Base-by-base conservation (phyloP, 2,329 filamentous ascomycete species). In the Aspergillus pseudoterreus region DNA sequence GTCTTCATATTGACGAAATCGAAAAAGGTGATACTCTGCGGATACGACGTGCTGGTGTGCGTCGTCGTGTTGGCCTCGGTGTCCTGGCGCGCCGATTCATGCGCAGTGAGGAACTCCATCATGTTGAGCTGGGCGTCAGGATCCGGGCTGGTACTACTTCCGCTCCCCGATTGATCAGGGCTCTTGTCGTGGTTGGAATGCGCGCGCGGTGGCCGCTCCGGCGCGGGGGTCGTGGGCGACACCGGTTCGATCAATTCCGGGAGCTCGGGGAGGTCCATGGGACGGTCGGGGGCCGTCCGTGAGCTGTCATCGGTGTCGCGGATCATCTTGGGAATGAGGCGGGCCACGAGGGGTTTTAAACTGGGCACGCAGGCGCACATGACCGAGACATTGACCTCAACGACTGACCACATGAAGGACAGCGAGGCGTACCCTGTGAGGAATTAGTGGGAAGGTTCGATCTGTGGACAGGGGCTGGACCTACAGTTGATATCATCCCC, bases 301-400 rank as follows among this genome's bases (percentile, higher is more conserved):
- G 57, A 60, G 35, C 43, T 49, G 57, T 69, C 57, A 55, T 71
- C 53, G 56, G 68, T 59, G 58, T 82, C 80, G 43, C 78, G 76
- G 43, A 85, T 74, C 69, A 84, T 71, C 45, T 74, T 75, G 4
- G 82, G 82, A 32, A 83, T 59, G 50, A 84, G 77, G 10, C 80
- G 74, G 38, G 88, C 82, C 50, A 92, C 84, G 6, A 97, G 76
- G 1, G 92, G 92, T 67, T 96, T 96, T 55, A 96, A 75, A 0
- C 88, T 92, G 8, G 92, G 92, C n/a, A 96, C 88, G 62, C 91
- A 96, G 39, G 88, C 92, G 65, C 90, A 95, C 57, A 91, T 86
- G 60, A 96, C 91, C 15, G 90, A 92, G 1, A 95, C 78, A 58
- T 95, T 94, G 64, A 96, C 90, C 69, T 96, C 92, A 49, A 96